Evolutionary conservation across 2,329 filamentous ascomycete genomes (phyloP).

Genomic region (Colletotrichum spinosum): DNA sequence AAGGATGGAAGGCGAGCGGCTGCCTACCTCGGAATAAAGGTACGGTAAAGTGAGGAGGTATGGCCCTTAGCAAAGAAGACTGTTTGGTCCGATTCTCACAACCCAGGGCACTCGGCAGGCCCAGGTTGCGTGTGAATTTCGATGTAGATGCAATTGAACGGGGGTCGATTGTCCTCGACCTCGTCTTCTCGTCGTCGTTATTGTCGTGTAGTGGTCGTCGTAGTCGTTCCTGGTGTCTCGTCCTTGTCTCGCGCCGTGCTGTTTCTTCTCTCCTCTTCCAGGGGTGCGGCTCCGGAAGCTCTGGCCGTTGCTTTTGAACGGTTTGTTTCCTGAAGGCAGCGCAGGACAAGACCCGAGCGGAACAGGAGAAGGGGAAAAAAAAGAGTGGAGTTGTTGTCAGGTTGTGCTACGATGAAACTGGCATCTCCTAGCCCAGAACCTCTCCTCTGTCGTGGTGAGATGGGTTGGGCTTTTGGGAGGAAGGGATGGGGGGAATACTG

Average conservation of each 20-base stretch:
- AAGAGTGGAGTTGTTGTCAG: conserved; percentile 35
- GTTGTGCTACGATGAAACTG: conserved; percentile 38
- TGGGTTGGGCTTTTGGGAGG: conserved; percentile 20
- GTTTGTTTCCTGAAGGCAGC: conserved; percentile 18
- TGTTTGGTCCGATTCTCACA: no score
- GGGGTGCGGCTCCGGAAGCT: background rate
- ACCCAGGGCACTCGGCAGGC: no score
- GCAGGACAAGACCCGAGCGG: conserved; percentile 7
- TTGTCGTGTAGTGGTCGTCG: background rate
- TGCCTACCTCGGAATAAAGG: no score
- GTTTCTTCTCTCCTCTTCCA: background rate
- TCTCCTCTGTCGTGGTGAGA: conserved; percentile 26
- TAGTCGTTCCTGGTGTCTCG: no score
- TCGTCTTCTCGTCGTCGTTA: no score
- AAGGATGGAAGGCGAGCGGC: no score
- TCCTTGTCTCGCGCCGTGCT: no score
- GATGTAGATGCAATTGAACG: conserved; percentile 12
- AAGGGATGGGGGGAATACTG: conserved; percentile 33
- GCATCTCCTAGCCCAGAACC: conserved; percentile 31
- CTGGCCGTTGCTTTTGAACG: background rate
- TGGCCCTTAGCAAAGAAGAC: no score
- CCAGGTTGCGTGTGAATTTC: background rate
- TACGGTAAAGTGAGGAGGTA: no score
- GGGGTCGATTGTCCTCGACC: background rate
- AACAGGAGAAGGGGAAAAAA: background rate